These are phyloP conservation scores for Microdochium trichocladiopsis DNA, from an alignment of 2,329 filamentous ascomycete genomes.

Conservation along the genomic window DNA sequence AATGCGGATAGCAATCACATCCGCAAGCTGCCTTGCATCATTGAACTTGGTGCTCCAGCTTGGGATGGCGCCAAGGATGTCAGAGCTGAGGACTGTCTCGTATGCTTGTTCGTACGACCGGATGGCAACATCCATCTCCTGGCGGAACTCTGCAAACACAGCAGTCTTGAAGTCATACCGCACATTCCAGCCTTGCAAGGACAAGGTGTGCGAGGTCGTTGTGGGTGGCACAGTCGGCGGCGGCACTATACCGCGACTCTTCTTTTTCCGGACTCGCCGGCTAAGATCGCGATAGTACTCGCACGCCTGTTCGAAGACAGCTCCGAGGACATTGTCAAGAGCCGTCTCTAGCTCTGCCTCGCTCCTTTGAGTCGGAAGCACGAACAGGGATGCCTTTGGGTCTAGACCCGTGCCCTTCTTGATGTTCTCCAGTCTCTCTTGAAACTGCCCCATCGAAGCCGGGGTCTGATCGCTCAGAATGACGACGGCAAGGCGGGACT, in stretches of 20 bases:
- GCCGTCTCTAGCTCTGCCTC: constrained; percentile 66
- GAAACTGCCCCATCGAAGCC: constrained; percentile 47
- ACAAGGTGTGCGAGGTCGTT: constrained; percentile 77
- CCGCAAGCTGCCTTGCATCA: constrained; percentile 81
- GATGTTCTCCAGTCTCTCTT: constrained; percentile 71
- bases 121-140: constrained; percentile 83
- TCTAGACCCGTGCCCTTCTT: constrained; percentile 75
- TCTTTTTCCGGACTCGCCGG: constrained; percentile 87
- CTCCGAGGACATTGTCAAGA: constrained; percentile 63
- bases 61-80: constrained; percentile 81
- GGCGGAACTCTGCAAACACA: constrained; percentile 84
- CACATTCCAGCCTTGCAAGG: constrained; percentile 82
- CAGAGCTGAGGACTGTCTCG: constrained; percentile 71
- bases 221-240: constrained; percentile 79
- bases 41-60: constrained; percentile 89
- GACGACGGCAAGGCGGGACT: constrained; percentile 69
- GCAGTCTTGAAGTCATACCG: constrained; percentile 93
- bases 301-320: constrained; percentile 66
- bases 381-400: constrained; percentile 72
- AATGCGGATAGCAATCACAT: constrained; percentile 72
- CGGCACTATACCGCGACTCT: constrained; percentile 69
- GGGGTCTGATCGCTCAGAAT: constrained; percentile 64
- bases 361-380: constrained; percentile 69
- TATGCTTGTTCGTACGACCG: constrained; percentile 85
- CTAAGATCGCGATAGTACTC: constrained; percentile 94